A percentile compares a stretch with the other conserved stretches of the same genome.
These are phyloP conservation scores for Sungouiella blattae DNA, from an alignment of 805 yeast species.

Conservation along the genomic window DNA sequence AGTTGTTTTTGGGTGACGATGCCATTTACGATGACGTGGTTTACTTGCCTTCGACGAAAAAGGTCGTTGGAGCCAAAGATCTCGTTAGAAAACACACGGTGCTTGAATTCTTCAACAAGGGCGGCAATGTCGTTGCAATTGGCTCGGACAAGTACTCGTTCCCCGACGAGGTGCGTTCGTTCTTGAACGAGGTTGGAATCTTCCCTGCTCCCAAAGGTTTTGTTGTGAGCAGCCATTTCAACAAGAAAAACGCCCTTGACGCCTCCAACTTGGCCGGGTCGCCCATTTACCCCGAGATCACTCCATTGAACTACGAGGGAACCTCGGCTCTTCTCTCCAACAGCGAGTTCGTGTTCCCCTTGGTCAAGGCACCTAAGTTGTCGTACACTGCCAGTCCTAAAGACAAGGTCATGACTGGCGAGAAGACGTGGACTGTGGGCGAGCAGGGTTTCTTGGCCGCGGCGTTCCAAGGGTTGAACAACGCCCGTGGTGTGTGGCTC, in stretches of 20 bases:
- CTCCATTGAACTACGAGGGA: slow-evolving; percentile 36
- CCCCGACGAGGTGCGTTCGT: slow-evolving; percentile 50
- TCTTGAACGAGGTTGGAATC: slow-evolving; percentile 78
- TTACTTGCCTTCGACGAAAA: slow-evolving; percentile 35
- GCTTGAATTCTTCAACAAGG: slow-evolving; percentile 56
- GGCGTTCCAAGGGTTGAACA: slow-evolving; percentile 73
- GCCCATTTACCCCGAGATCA: slow-evolving; percentile 16
- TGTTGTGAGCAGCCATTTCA: slow-evolving; percentile 63
- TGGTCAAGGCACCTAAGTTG: slow-evolving; percentile 62
- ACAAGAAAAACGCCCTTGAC: slow-evolving; percentile 29
- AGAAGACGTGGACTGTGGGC: slow-evolving; percentile 73
- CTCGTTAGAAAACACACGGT: slow-evolving; percentile 41
- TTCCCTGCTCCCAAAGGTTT: slow-evolving; percentile 76
- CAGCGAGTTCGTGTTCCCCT: slow-evolving; percentile 66
- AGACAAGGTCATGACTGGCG: slow-evolving; percentile 41
- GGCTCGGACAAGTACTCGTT: slow-evolving; percentile 40
- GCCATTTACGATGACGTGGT: slow-evolving; percentile 28
- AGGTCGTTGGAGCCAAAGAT: slow-evolving; percentile 26
- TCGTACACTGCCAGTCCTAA: slow-evolving; percentile 51
- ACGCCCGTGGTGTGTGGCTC: slow-evolving; percentile 76
- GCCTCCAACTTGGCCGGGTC: slow-evolving; percentile 25
- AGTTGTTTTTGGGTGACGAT: slow-evolving; percentile 22
- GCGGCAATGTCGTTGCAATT: slow-evolving; percentile 74
- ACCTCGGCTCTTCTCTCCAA: slow-evolving; percentile 69
- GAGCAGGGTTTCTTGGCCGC: slow-evolving; percentile 72